Conservation (phyloP, 208 protist species). For the Leishmania lainsoni region DNA sequence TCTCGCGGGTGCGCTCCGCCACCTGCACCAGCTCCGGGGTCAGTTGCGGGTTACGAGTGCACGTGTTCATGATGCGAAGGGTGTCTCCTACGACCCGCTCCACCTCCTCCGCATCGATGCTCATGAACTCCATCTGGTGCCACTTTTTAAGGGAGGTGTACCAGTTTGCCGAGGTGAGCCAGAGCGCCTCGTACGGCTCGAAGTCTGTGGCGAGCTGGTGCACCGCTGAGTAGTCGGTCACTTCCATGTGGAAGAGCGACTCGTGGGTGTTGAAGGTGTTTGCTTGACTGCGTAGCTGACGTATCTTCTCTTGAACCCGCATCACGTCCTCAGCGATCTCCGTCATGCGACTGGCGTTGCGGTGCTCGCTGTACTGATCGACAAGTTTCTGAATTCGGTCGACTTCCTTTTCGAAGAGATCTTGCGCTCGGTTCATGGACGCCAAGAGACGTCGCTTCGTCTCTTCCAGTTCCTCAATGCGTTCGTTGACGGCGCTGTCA, state of each 20-base stretch:
- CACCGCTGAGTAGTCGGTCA: conserved; percentile 93
- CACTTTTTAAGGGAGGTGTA: conserved; percentile 72
- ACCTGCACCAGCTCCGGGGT: conserved; percentile 87
- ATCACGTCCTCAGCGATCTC: conserved; percentile 93
- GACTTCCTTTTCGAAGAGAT: conserved; percentile 84
- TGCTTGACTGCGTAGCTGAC: conserved; percentile 78
- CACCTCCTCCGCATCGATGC: conserved; percentile 92
- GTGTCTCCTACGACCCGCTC: conserved; percentile 84
- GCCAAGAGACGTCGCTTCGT: conserved; percentile 86
- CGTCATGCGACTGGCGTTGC: conserved; percentile 73
- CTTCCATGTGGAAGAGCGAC: conserved; percentile 92
- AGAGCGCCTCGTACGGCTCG: conserved; percentile 96
- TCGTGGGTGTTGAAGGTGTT: conserved; percentile 96
- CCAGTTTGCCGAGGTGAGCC: conserved; percentile 94
- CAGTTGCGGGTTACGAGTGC: conserved; percentile 75
- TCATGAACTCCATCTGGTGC: conserved; percentile 79
- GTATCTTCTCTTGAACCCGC: conserved; percentile 86
- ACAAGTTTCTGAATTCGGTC: conserved; percentile 74
- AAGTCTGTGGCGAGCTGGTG: conserved; percentile 92
- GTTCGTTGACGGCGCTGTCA: conserved; percentile 88
- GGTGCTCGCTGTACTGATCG: conserved; percentile 89
- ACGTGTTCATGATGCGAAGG: conserved; percentile 88
- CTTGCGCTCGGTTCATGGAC: conserved; percentile 84
- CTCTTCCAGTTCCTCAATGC: conserved; percentile 92
- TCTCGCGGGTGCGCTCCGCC: conserved; percentile 77